These are phyloP conservation scores for Heritiera fomes DNA, from an alignment of 345 rosid genomes.

Conservation along the genomic window DNA sequence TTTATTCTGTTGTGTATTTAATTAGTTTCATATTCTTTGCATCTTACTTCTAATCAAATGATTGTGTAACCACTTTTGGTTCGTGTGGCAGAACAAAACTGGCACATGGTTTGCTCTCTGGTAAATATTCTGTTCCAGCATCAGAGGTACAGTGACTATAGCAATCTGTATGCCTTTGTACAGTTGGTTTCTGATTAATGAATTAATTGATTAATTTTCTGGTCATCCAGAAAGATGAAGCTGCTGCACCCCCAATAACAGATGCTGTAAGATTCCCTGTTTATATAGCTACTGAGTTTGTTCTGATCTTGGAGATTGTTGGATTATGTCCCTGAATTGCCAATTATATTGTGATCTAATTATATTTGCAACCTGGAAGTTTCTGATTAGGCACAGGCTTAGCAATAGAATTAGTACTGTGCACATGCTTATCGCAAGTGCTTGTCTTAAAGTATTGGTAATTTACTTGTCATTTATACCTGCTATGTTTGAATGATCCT, in stretches of 20 bases:
- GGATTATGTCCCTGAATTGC: neutral
- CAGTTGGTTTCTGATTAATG: neutral
- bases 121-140: conserved; percentile 82
- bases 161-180: conserved; percentile 16
- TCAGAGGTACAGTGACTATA: conserved; percentile 49
- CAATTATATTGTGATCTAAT: neutral
- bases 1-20: neutral
- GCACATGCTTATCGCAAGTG: neutral
- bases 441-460: neutral
- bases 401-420: neutral
- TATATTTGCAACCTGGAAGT: neutral
- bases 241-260: conserved; percentile 29
- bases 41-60: neutral
- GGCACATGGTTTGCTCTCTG: conserved; percentile 94
- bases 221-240: conserved; percentile 48
- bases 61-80: conserved; percentile 23
- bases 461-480: neutral
- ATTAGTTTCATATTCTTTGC: neutral
- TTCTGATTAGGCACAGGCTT: neutral
- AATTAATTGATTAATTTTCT: conserved; percentile 24
- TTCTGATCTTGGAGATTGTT: conserved; percentile 4
- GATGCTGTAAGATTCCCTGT: conserved; percentile 51
- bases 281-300: neutral
- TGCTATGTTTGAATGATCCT: conserved; percentile 1
- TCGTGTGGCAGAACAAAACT: conserved; percentile 80